Conservation (phyloP, 2,329 filamentous ascomycete genomes). For the Zymoseptoria brevis region DNA sequence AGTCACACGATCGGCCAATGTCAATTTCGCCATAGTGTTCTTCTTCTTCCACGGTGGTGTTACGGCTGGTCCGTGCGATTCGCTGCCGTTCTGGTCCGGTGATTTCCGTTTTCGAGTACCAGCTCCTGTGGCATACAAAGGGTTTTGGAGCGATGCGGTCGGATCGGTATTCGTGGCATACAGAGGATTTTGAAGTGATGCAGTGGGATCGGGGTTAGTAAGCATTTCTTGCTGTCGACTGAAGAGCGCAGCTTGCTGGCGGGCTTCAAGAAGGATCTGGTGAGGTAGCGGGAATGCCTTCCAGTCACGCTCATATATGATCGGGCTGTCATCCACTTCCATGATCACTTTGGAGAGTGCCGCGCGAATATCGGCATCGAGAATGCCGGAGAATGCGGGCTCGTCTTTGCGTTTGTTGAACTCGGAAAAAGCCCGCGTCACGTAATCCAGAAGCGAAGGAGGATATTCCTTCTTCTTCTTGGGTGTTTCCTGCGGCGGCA, state of each 20-base stretch:
- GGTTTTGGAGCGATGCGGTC: constrained; percentile 9
- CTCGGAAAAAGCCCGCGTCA: constrained; percentile 73
- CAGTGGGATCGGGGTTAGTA: constrained; percentile 19
- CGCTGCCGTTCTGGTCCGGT: constrained; percentile 50
- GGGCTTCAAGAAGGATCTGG: constrained; percentile 67
- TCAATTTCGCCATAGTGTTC: constrained; percentile 46
- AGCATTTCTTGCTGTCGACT: constrained; percentile 16
- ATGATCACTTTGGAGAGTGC: constrained; percentile 84
- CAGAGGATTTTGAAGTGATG: constrained; percentile 2
- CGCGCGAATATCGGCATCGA: constrained; percentile 62
- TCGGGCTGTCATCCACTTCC: constrained; percentile 60
- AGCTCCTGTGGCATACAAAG: constrained; percentile 1
- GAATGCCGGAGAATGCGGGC: constrained; percentile 34
- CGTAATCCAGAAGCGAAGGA: constrained; percentile 74
- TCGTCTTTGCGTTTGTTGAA: constrained; percentile 47
- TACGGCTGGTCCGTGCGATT: constrained; percentile 41
- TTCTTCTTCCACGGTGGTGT: constrained; percentile 68
- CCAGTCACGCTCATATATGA: constrained; percentile 75
- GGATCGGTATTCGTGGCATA: constrained; percentile 3
- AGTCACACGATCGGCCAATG: constrained; percentile 69
- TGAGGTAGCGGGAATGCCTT: constrained; percentile 75
- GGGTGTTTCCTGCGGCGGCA: constrained; percentile 11
- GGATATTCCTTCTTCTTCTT: constrained; percentile 67
- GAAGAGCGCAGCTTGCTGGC: constrained; percentile 39
- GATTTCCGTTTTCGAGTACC: constrained; percentile 75